A percentile compares a stretch with the other conserved stretches of the same genome.
Conservation (phyloP, 1,284 basidiomycete genomes). For the Ganoderma leucocontextum region DNA sequence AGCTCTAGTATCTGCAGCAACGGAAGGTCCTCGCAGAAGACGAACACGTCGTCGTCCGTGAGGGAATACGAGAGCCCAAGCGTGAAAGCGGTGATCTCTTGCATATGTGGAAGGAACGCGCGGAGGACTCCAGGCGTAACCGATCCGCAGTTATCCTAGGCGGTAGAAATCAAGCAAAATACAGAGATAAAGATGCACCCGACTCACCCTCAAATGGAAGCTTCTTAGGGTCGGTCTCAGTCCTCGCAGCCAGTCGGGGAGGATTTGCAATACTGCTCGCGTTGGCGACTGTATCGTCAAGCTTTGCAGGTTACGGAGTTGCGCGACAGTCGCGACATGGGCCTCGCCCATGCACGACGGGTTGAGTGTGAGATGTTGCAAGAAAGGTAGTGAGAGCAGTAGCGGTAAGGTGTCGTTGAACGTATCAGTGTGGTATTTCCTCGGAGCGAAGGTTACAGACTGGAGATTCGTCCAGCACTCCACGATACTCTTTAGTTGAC, state of each 20-base stretch:
- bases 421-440: conserved; percentile 46
- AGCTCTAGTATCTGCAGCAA: conserved; percentile 48
- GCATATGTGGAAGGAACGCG: conserved; percentile 48
- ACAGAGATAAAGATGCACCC: neutral
- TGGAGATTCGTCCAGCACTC: conserved; percentile 49
- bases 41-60: conserved; percentile 56
- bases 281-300: conserved; percentile 53
- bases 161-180: neutral
- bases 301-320: conserved; percentile 44
- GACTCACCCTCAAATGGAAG: conserved; percentile 51
- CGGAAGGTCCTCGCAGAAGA: conserved; percentile 50
- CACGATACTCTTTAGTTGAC: conserved; percentile 45
- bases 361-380: conserved; percentile 51
- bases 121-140: conserved; percentile 63
- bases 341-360: conserved; percentile 48
- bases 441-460: conserved; percentile 49
- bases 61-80: conserved; percentile 64
- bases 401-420: conserved; percentile 45
- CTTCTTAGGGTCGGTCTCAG: conserved; percentile 45
- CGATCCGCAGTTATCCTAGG: conserved; percentile 62
- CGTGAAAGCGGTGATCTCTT: conserved; percentile 44
- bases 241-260: conserved; percentile 54
- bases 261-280: conserved; percentile 51
- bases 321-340: conserved; percentile 43
- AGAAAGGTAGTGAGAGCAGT: conserved; percentile 35